Evolutionary conservation across 768 basidiomycete species (phyloP), one percentile per base, ranked within the genome.

Genomic region (Holtermanniella nyarrowii): DNA sequence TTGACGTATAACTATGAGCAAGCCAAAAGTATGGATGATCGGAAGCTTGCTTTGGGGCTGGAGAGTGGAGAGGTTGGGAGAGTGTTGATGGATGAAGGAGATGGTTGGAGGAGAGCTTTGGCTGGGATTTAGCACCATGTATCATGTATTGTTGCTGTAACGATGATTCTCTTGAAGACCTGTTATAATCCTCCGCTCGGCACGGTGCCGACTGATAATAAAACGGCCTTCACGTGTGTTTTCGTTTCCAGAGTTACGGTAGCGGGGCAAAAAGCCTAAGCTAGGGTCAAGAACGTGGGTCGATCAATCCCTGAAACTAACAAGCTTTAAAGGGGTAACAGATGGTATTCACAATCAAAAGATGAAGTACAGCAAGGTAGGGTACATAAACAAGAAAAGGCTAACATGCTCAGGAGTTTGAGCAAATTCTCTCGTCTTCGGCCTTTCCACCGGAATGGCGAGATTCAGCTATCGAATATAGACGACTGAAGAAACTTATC

Each of bases 401-500:
- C 23, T 48, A 18, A 12, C 25, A 18, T 12, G n/a, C 42, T 18
- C 42, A 58, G 53, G 69, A 72, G 47, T 75, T 74, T 55, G 64
- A 68, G 43, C 66, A 70, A 47, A 69, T 74, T 42, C 63, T 75
- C 39, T 54, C 65, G 43, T 61, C 67, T 20, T 66, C 72, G 1
- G 77, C 77, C 5, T 79, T 91, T 12, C 88, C 89, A 0, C 79
- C 81, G 27, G 86, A 88, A 50, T 76, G 90, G 60, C 76, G 80
- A 23, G 77, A 83, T 20, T 84, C 82, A 66, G 82, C 86, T 0
- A 84, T 95, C 49, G 81, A 89, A 65, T 95, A 95, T 65, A 77
- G 85, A 26, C 82, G 83, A 85, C 81, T 96, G 50, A 95, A 96
- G 74, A 88, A 86, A 61, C 74, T 91, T 25, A 90, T 96, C 59